These are phyloP conservation scores for Lasiodiplodia theobromae DNA, from an alignment of 2,329 filamentous ascomycete species.

Conservation along the genomic window DNA sequence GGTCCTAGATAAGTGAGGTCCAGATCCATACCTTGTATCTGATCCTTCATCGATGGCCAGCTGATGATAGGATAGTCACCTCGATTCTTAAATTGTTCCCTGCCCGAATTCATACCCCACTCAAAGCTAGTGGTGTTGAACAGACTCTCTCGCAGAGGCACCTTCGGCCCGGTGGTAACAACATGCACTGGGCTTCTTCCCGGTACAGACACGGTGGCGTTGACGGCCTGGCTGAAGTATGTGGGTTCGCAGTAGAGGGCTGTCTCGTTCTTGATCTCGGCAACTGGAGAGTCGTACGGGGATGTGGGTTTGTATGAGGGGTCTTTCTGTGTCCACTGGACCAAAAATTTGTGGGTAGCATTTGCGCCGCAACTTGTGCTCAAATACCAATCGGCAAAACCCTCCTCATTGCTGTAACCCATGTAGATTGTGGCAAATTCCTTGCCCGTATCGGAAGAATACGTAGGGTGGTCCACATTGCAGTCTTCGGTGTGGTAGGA, in stretches of 20 bases:
- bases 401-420: constrained; percentile 53
- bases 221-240: constrained; percentile 46
- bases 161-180: neutral
- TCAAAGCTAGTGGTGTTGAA: constrained; percentile 53
- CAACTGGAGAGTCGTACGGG: constrained; percentile 18
- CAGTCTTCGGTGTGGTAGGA: neutral
- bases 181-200: neutral
- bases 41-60: constrained; percentile 35
- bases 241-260: constrained; percentile 53
- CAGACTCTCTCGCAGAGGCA: constrained; percentile 34
- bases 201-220: constrained; percentile 47
- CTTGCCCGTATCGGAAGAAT: constrained; percentile 34
- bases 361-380: constrained; percentile 42
- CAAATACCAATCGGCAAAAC: constrained; percentile 42
- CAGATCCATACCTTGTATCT: constrained; percentile 34
- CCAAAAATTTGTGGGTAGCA: constrained; percentile 46
- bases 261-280: constrained; percentile 38
- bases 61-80: constrained; percentile 33
- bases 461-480: constrained; percentile 32
- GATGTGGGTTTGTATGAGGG: neutral
- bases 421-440: constrained; percentile 45
- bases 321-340: constrained; percentile 29
- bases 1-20: constrained; percentile 37
- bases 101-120: constrained; percentile 23
- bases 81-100: constrained; percentile 15